Base-by-base conservation (phyloP, 345 rosid genomes). In the Anacardium occidentale region DNA sequence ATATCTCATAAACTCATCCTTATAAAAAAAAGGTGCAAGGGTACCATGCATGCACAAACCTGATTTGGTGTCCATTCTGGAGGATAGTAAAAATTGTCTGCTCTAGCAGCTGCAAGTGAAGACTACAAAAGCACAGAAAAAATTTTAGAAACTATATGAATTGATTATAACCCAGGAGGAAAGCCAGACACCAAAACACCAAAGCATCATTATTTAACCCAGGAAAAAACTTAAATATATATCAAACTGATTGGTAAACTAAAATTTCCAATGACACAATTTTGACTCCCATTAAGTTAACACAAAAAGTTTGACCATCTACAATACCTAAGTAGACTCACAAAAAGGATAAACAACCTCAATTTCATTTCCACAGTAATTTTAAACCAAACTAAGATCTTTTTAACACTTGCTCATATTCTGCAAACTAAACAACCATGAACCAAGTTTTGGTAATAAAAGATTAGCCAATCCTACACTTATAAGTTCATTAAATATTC, bases 1-100 rank as follows among this genome's bases (percentile, higher is more conserved):
- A 72, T 48, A 6, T 52, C 54, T 70, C 22, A 62, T 40, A 62
- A 64, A 20, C 29, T 47, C 22, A 4, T 40, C 47, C 29, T 58
- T 45, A 18, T 10, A 45, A 6, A 26, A 68, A 47, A 15, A 34
- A 13, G 24, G 51, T 40, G 45, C 58, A 52, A 78, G n/a, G 48
- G 42, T 12, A 62, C 11, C 55, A 61, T 32, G 10, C 10, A 25
- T 45, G 42, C 34, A 5, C 59, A 51, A 75, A 90, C 90, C 88
- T 92, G 89, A 71, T 89, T 82, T 0, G 97, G 98, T 53, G 90
- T 82, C 98, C 96, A 96, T 91, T 96, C 96, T 55, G 96, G 98
- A 3, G 98, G 98, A 68, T 90, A 91, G 84, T 96, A 96, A 75
- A 91, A 96, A 82, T 96, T 91, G 73, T 96, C 97, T 2, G 98